Evolutionary conservation across 495 filamentous ascomycete genomes (phyloP), one percentile per base, ranked within the genome.

Genomic region (Hypoxylon fuscum): DNA sequence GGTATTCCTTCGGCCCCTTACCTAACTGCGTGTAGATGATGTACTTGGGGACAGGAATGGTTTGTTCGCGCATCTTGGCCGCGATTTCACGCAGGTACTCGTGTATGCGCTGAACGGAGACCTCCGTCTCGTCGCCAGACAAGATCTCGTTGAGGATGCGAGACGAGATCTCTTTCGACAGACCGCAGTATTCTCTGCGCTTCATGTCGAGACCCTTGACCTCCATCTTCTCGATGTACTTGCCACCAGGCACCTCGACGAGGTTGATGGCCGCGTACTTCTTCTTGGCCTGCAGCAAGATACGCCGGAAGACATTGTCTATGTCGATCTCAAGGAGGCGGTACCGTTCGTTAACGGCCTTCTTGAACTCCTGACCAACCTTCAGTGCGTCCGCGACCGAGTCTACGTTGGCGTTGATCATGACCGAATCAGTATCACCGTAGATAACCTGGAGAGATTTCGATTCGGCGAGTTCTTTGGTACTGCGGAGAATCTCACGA

Each of bases 181-280:
- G 77, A 32, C 87, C 87, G 72, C 95, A 98, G 80, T 96, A 98
- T 77, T 98, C 95, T 79, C 95, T 88, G 64, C 95, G 83, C 75
- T 88, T 90, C 96, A 98, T 98, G 73, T 98, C 95, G 35, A 98
- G 82, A 76, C 95, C 95, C 77, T 98, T 98, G 71, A 98, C 93
- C 71, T 98, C 95, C 74, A 97, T 88, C 74, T 95, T 96, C 66
- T 97, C 95, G 41, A 93, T 79, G 58, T 85, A 94, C 72, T 96
- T 96, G 64, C 94, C 95, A 66, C 94, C 88, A 15, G 90, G 77
- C 12, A 62, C 66, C 69, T 97, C 90, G 14, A 93, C 85, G 72
- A 97, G 86, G 72, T 97, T 98, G 75, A 98, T 90, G 35, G 95
- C 95, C 11, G 95, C 95, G 72, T 98, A 98, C 81, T 98, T 98